These are phyloP conservation scores for Ormosia semicastrata DNA, from an alignment of 306 rosid genomes.

Conservation along the genomic window DNA sequence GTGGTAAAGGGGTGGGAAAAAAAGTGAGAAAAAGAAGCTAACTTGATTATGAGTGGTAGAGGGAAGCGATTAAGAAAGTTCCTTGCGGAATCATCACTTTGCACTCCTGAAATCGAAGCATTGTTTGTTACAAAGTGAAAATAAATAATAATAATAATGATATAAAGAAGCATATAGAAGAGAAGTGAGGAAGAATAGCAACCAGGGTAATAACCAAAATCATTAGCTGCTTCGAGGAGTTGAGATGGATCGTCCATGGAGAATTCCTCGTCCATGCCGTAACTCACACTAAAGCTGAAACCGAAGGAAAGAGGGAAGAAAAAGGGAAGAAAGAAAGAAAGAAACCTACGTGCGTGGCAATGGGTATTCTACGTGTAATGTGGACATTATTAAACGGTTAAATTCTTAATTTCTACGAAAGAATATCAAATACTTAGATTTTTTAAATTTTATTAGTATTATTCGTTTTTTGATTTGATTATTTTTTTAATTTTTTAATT, in stretches of 20 bases:
- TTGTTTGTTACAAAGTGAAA: neutral
- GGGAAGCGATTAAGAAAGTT: constrained; percentile 77
- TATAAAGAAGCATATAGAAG: neutral
- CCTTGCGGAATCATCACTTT: constrained; percentile 60
- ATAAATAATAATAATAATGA: neutral
- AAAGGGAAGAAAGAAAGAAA: neutral
- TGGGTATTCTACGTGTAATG: constrained; percentile 29
- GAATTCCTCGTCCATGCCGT: constrained; percentile 43
- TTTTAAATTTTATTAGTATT: no score
- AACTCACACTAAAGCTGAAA: neutral
- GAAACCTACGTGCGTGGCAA: constrained; percentile 28
- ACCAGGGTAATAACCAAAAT: constrained; percentile 70
- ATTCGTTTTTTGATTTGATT: no score
- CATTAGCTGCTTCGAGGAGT: constrained; percentile 72
- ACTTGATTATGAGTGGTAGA: constrained; percentile 71
- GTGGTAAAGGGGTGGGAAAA: neutral
- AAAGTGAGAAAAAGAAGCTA: neutral
- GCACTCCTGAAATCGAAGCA: constrained; percentile 56
- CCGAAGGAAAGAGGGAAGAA: neutral
- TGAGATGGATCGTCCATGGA: constrained; percentile 58
- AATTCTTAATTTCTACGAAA: neutral
- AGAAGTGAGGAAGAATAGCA: neutral
- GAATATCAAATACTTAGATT: no score
- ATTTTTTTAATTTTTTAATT: no score
- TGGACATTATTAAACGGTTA: neutral